Conservation (phyloP, 2,329 filamentous ascomycete genomes). For the Cylindrodendrum hubeiense region DNA sequence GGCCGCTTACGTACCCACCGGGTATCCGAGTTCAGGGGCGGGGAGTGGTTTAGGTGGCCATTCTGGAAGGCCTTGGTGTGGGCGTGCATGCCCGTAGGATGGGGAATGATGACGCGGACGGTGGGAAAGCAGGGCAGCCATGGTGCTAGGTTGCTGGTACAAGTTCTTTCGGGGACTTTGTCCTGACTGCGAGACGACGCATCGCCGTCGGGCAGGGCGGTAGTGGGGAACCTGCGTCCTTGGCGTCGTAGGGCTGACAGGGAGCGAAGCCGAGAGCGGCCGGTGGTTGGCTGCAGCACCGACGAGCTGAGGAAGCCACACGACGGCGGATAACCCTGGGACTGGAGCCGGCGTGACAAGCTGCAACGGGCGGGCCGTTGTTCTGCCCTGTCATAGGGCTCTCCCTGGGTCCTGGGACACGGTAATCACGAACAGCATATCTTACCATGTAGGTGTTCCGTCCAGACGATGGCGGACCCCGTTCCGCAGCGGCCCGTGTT, state of each 20-base stretch:
- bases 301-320: constrained; percentile 27
- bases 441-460: background rate
- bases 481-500: background rate
- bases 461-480: background rate
- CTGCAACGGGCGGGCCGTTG: constrained; percentile 8
- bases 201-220: constrained; percentile 24
- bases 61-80: constrained; percentile 23
- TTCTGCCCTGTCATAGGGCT: constrained; percentile 17
- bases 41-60: constrained; percentile 30
- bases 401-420: background rate
- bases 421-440: background rate
- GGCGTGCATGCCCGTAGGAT: constrained; percentile 15
- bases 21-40: constrained; percentile 28
- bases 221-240: constrained; percentile 35
- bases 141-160: constrained; percentile 26
- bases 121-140: constrained; percentile 23
- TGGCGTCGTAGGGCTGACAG: constrained; percentile 47
- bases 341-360: constrained; percentile 9
- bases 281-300: constrained; percentile 25
- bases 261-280: constrained; percentile 3
- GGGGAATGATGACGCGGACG: constrained; percentile 20
- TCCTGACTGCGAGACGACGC: constrained; percentile 28
- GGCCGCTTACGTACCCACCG: constrained; percentile 42
- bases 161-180: constrained; percentile 37
- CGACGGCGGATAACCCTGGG: constrained; percentile 4